Evolutionary conservation across 2,329 filamentous ascomycete genomes (phyloP).

Genomic region (Aureobasidium sp.): DNA sequence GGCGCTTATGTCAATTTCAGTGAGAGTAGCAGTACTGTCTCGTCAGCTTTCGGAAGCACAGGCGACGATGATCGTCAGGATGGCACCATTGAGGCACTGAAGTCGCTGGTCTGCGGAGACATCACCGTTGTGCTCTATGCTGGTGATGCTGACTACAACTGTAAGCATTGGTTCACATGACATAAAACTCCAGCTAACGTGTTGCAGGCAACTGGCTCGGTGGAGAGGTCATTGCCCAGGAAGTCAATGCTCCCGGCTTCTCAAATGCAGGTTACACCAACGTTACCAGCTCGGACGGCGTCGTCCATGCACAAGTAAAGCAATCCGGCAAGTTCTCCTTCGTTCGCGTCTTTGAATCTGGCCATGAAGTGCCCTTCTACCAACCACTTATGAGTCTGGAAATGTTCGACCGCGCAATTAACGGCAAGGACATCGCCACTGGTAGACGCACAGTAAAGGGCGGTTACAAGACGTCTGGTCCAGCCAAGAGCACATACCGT

Average conservation of each 20-base stretch:
- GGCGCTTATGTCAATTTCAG: constrained; percentile 56
- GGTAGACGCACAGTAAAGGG: constrained; percentile 38
- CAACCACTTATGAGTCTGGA: constrained; percentile 45
- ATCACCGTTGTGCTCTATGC: constrained; percentile 39
- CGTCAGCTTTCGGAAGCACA: constrained; percentile 39
- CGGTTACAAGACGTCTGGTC: constrained; percentile 31
- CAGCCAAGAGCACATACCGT: constrained; percentile 32
- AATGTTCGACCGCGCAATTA: constrained; percentile 44
- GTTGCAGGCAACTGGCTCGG: constrained; percentile 40
- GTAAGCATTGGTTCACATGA: neutral
- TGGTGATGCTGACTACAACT: constrained; percentile 38
- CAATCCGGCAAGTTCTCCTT: constrained; percentile 47
- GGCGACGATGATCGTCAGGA: constrained; percentile 45
- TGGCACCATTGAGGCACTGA: constrained; percentile 36
- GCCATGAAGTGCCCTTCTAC: constrained; percentile 50
- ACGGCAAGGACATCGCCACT: constrained; percentile 45
- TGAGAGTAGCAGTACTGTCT: constrained; percentile 37
- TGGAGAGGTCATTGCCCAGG: constrained; percentile 35
- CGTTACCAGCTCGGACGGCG: constrained; percentile 36
- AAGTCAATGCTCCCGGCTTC: constrained; percentile 38
- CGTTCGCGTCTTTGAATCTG: constrained; percentile 44
- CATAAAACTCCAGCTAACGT: constrained; percentile 5
- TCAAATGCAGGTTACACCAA: constrained; percentile 42
- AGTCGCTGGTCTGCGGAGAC: constrained; percentile 33
- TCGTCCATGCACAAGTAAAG: constrained; percentile 48